Base-by-base conservation (phyloP, 345 rosid species). In the Geranium rotundifolium region DNA sequence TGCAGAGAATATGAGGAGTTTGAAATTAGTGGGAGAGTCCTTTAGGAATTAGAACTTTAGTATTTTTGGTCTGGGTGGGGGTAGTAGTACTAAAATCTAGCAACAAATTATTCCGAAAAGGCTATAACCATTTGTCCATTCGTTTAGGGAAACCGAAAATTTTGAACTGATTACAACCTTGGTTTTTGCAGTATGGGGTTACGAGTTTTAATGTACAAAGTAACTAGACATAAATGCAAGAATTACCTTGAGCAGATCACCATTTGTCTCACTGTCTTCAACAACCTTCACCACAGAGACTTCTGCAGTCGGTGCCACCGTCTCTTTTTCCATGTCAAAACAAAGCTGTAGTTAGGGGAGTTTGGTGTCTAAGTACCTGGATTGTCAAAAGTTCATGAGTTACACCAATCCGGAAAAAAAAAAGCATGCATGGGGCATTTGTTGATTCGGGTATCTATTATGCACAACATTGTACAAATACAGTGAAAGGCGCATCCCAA, bases 291-390 rank as follows among this genome's bases (percentile, higher is more conserved):
- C 69, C 54, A 76, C 79, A 2, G 89, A 88, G 69, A 76, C 69
- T 66, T 79, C 97, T 57, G 88, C 68, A 71, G 64, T 71, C 9
- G 72, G 73, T 73, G 54, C 75, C 9, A 46, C 52, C 8, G 76
- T 79, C 67, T 69, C 80, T 63, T 74, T 91, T 63, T 85, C 96
- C 99, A 95, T 88, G 1, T 19, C 70, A 4, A 34, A 34, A 34
- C 41, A 34, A 34, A 34, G 41, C 27, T 23, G 27, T 34, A 34
- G 41, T 34, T 34, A 34, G 6, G 41, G 0, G 41, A 34, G 10
- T 34, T 34, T 34, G 41, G 6, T 34, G 7, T 34, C 41, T 3
- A 46, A 7, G 15, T 2, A 14, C 16, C 52, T 46, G 52, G 67
- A 67, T n/a, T 30, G 50, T n/a, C 59, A 64, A 29, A 64, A 57